Percentiles rank a stretch among this genome's conserved stretches.
These are phyloP conservation scores for Xerocomellus chrysenteron DNA, from an alignment of 768 basidiomycete species.

Conservation along the genomic window DNA sequence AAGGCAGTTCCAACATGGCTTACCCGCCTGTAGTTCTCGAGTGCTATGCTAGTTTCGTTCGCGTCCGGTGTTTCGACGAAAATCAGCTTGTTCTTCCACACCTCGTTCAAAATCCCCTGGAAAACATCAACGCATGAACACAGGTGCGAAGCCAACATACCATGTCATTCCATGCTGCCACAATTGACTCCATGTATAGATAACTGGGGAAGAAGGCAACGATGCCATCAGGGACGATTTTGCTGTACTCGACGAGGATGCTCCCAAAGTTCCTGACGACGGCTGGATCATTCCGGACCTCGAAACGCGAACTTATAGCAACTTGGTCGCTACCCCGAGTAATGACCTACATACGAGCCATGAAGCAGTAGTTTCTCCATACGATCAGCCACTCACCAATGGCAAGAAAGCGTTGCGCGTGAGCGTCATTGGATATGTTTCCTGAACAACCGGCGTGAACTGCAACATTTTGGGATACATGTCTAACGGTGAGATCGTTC, in stretches of 20 bases:
- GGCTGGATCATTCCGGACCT: constrained; percentile 98
- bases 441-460: constrained; percentile 95
- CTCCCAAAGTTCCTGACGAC: constrained; percentile 99
- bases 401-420: constrained; percentile 96
- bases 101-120: constrained; percentile 97
- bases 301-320: constrained; percentile 96
- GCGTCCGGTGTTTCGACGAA: constrained; percentile 99
- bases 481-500: constrained; percentile 96
- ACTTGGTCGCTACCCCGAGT: constrained; percentile 98
- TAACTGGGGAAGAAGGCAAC: constrained; percentile 99
- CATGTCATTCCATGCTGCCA: constrained; percentile 99
- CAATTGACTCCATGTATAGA: constrained; percentile 99
- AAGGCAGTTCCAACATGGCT: constrained; percentile 6
- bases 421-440: constrained; percentile 97
- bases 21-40: constrained; percentile 96
- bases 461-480: constrained; percentile 99
- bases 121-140: not conserved
- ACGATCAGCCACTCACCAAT: constrained; percentile 53
- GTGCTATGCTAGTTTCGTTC: constrained; percentile 95
- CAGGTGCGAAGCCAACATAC: constrained; percentile 44
- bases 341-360: constrained; percentile 64
- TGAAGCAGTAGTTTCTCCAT: not conserved
- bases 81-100: constrained; percentile 99
- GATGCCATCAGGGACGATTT: constrained; percentile 96
- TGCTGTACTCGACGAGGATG: constrained; percentile 96